phyloP scores from a whole-genome alignment of 139 green algal species.

The Picochlorum sp. region DNA sequence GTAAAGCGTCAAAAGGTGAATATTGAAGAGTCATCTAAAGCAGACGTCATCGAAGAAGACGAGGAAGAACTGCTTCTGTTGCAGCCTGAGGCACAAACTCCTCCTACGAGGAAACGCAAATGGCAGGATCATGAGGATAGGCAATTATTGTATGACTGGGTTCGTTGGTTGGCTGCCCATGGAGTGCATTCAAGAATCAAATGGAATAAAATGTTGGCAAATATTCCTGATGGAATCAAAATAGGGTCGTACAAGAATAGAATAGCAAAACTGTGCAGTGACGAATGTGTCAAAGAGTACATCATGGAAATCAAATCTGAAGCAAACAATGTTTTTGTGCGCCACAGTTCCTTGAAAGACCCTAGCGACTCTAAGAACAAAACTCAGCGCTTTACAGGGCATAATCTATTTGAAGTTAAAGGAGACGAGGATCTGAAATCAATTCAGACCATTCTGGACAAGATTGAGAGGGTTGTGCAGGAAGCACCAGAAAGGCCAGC shows the following conservation, averaged over 20 bases:
- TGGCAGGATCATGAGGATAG: constrained; percentile 27
- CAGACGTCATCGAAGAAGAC: not conserved
- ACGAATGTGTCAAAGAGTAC: not conserved
- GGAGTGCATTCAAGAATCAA: no score
- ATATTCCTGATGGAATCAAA: not conserved
- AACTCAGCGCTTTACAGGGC: not conserved
- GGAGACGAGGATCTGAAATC: not conserved
- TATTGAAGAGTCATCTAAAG: not conserved
- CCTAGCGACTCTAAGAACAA: not conserved
- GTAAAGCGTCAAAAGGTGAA: not conserved
- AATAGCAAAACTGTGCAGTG: not conserved
- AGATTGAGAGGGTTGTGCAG: constrained; percentile 1
- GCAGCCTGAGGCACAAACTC: constrained; percentile 5
- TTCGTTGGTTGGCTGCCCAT: constrained; percentile 7
- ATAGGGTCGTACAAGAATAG: not conserved
- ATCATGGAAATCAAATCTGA: not conserved
- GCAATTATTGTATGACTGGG: constrained; percentile 20
- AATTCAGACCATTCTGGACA: not conserved
- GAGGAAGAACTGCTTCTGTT: constrained; percentile 1
- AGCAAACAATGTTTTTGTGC: not conserved
- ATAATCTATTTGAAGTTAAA: not conserved
- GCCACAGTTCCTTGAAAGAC: not conserved
- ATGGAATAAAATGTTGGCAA: not conserved
- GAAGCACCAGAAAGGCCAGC: not conserved
- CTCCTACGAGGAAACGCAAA: constrained; percentile 15